Evolutionary conservation across 371 early-diverging fungal species (phyloP), one percentile per base, ranked within the genome.

Genomic region (Mycotypha africana): DNA sequence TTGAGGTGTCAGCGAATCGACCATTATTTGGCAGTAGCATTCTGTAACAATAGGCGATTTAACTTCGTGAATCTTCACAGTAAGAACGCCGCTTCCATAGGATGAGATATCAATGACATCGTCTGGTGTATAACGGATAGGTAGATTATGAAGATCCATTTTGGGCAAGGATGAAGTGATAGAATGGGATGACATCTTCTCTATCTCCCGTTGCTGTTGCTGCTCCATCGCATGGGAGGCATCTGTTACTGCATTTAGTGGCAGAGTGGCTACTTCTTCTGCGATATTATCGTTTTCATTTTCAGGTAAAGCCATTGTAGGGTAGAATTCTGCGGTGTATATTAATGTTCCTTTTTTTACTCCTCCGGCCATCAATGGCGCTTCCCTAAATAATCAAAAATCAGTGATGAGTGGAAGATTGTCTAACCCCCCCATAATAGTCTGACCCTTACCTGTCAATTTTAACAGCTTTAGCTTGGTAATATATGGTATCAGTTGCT

Each of bases 241-340:
- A n/a, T n/a, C n/a, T n/a, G n/a, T n/a, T n/a, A n/a, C n/a, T n/a
- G n/a, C n/a, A n/a, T n/a, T n/a, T n/a, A n/a, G n/a, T n/a, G n/a
- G n/a, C n/a, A n/a, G n/a, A n/a, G n/a, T n/a, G n/a, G n/a, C n/a
- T n/a, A n/a, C n/a, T n/a, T n/a, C n/a, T n/a, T n/a, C n/a, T n/a
- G n/a, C n/a, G n/a, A n/a, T n/a, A 7, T 56, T 49, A 28, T 49
- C 38, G 3, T 58, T 53, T 12, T 42, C 24, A 2, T 22, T 16
- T 3, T 34, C 45, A 3, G 47, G 38, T 60, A 15, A 46, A 35
- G 37, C 56, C 58, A 49, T 72, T 54, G 44, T 79, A 70, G 87
- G 88, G 38, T 75, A 62, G 57, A 89, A 89, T 32, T 79, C 70
- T 3, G 84, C 81, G 6, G 65, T 59, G 51, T 81, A 89, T 31